Evolutionary conservation across 2,329 filamentous ascomycete species (phyloP).

Genomic region (Colletotrichum tropicale): DNA sequence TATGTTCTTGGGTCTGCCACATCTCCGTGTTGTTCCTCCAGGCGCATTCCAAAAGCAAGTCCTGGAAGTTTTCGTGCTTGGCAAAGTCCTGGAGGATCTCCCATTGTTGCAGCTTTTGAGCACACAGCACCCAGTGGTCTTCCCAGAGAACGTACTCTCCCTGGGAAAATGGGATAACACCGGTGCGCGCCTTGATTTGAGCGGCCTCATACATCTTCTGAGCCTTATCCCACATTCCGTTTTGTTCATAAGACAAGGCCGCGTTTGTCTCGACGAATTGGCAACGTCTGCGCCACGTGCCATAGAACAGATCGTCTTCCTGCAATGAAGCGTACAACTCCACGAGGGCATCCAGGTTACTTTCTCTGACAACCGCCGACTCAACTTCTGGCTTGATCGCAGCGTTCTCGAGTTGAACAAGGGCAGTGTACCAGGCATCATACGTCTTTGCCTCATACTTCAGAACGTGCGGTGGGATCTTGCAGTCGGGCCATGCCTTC

Average conservation of each 20-base stretch:
- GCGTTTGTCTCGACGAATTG: slow-evolving; percentile 98
- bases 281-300: slow-evolving; percentile 92
- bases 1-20: slow-evolving; percentile 86
- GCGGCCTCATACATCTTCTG: slow-evolving; percentile 96
- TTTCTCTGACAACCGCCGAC: slow-evolving; percentile 84
- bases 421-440: slow-evolving; percentile 95
- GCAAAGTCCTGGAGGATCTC: slow-evolving; percentile 97
- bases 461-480: slow-evolving; percentile 92
- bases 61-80: slow-evolving; percentile 98
- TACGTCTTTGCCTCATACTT: slow-evolving; percentile 95
- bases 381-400: slow-evolving; percentile 86
- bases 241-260: slow-evolving; percentile 96
- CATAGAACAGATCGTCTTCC: slow-evolving; percentile 97
- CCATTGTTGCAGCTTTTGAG: slow-evolving; percentile 98
- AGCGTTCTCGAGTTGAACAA: slow-evolving; percentile 87
- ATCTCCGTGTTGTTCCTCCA: slow-evolving; percentile 96
- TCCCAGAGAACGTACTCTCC: slow-evolving; percentile 99
- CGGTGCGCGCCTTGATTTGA: slow-evolving; percentile 95
- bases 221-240: slow-evolving; percentile 99
- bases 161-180: slow-evolving; percentile 93
- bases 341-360: slow-evolving; percentile 93
- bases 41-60: slow-evolving; percentile 90
- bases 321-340: slow-evolving; percentile 90
- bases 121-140: slow-evolving; percentile 97
- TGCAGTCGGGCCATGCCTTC: slow-evolving; percentile 83